phyloP scores from a whole-genome alignment of 352 stramenopile genomes.

The Phytopythium mirpurense region DNA sequence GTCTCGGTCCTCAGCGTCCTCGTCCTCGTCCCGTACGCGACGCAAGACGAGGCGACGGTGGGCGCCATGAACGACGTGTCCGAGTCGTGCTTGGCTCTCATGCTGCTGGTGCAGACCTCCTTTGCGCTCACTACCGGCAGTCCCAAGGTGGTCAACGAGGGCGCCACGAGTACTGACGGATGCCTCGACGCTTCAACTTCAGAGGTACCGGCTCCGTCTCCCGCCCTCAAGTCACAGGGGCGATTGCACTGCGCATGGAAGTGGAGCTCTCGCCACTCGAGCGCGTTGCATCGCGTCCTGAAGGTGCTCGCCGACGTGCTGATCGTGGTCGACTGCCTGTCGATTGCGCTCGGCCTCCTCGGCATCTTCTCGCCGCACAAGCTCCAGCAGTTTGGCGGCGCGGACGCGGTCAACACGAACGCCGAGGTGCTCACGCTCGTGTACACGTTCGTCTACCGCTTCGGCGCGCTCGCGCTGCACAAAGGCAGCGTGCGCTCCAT shows the following conservation, averaged over 20 bases:
- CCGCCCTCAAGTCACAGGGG: not conserved
- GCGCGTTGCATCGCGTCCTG: not conserved
- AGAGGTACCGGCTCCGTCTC: not conserved
- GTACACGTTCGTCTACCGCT: slow-evolving; percentile 31
- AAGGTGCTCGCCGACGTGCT: slow-evolving; percentile 19
- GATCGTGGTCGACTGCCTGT: slow-evolving; percentile 16
- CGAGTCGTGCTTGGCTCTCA: slow-evolving; percentile 22
- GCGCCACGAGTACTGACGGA: not conserved
- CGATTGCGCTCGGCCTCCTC: slow-evolving; percentile 14
- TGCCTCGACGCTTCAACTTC: not conserved
- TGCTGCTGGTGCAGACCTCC: slow-evolving; percentile 24
- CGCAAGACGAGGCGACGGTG: slow-evolving; percentile 1
- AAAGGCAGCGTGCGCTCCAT: slow-evolving; percentile 14
- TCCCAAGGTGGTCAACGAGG: not conserved
- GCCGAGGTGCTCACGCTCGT: slow-evolving; percentile 21
- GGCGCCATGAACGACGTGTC: slow-evolving; percentile 25
- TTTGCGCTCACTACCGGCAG: slow-evolving; percentile 8
- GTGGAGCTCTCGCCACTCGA: not conserved
- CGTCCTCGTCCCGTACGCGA: slow-evolving; percentile 18
- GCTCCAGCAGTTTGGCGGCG: not conserved
- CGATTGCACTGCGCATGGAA: not conserved
- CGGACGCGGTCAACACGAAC: slow-evolving; percentile 15
- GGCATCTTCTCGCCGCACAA: slow-evolving; percentile 13
- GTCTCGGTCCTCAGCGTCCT: slow-evolving; percentile 8
- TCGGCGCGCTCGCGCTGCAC: slow-evolving; percentile 7